Evolutionary conservation across 2,329 filamentous ascomycete species (phyloP).

Genomic region (Huntiella savannae): DNA sequence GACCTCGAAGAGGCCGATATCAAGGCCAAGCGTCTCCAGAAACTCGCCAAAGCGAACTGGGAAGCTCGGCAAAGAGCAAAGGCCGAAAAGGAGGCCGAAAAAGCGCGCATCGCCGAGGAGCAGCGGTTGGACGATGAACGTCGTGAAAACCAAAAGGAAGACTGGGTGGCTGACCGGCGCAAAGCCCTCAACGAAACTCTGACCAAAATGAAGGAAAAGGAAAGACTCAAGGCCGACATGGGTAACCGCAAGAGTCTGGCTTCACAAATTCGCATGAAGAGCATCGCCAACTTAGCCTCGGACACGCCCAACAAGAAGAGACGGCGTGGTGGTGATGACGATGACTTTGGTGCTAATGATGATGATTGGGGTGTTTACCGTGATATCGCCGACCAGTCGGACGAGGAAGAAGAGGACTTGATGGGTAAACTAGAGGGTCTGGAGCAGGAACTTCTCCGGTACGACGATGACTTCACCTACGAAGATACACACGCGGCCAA

Average conservation of each 20-base stretch:
- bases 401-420: constrained; percentile 80
- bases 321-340: constrained; percentile 73
- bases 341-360: constrained; percentile 91
- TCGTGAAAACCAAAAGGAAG: constrained; percentile 65
- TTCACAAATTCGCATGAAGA: constrained; percentile 96
- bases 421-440: constrained; percentile 52
- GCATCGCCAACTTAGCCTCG: constrained; percentile 83
- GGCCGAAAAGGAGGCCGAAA: constrained; percentile 85
- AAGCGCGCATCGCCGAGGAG: constrained; percentile 64
- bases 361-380: constrained; percentile 97
- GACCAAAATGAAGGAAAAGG: constrained; percentile 78
- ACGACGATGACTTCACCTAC: constrained; percentile 79
- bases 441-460: constrained; percentile 67
- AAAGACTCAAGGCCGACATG: constrained; percentile 80
- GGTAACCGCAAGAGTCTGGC: constrained; percentile 94
- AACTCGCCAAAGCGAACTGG: constrained; percentile 82
- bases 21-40: constrained; percentile 84
- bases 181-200: constrained; percentile 51
- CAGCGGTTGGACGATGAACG: constrained; percentile 68
- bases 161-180: constrained; percentile 71
- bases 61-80: constrained; percentile 88
- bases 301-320: constrained; percentile 74
- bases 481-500: constrained; percentile 83
- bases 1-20: constrained; percentile 78
- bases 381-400: constrained; percentile 70